Evolutionary conservation across 2,329 filamentous ascomycete genomes (phyloP), one percentile per base, ranked within the genome.

Genomic region (Zopfia rhizophila): DNA sequence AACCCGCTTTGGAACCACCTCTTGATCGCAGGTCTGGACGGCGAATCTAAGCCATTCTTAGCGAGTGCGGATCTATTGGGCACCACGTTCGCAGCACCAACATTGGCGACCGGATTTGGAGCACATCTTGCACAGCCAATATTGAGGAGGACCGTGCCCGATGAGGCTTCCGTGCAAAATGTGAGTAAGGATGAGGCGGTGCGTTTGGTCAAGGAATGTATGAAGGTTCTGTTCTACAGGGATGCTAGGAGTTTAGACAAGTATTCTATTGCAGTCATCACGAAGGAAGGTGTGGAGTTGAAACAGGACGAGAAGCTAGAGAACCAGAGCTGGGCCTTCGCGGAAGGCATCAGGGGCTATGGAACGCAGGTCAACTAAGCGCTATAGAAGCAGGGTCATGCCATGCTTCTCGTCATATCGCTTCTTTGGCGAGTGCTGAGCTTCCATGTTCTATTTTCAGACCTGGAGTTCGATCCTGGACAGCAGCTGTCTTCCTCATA

Each of bases 171-270:
- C 29, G 86, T 89, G 23, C 79, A 84, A 62, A 78, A 84, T 49
- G 79, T 97, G 55, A 86, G 80, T 28, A 83, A 85, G 70, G 92
- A 97, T 64, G 75, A 89, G 69, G 94, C 94, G 36, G 80, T 97
- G 51, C 79, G 87, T 47, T 83, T 91, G 28, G 77, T 99, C 68
- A 89, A 89, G 79, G 89, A 96, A 77, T 96, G 91, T 75, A 92
- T 99, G 90, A 97, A 97, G 83, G 93, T 97, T 40, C 82, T 99
- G 51, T 99, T 90, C 80, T 99, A 99, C 81, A 85, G 94, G 64
- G 94, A 99, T 76, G 94, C 94, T 31, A 86, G 94, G 73, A 95
- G 90, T 77, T 77, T 94, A 76, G 91, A 97, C 75, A 82, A 83
- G 60, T 99, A 97, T 79, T 94, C 90, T 56, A 87, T 97, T 70